A percentile compares a stretch with the other conserved stretches of the same genome.
Evolutionary conservation across 306 rosid species (phyloP).

Genomic region (Dryas drummondii): DNA sequence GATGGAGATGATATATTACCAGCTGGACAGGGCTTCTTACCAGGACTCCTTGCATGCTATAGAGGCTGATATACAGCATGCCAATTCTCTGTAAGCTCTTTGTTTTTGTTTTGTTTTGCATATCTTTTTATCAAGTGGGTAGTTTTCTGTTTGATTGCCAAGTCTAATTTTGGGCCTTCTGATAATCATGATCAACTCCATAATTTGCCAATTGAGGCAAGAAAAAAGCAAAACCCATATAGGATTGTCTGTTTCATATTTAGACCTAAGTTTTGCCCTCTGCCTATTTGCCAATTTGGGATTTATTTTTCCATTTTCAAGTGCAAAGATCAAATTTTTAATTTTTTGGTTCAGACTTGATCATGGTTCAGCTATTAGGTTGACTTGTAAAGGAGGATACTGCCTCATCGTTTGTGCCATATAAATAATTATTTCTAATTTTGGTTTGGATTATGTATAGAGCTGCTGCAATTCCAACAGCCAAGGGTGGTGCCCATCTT

Average conservation of each 20-base stretch:
- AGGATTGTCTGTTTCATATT: not conserved
- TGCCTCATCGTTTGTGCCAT: not conserved
- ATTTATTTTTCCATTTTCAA: not conserved
- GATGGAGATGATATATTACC: conserved; percentile 70
- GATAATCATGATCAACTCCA: conserved; percentile 8
- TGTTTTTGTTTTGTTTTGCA: not conserved
- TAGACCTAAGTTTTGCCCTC: not conserved
- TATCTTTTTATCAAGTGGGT: conserved; percentile 8
- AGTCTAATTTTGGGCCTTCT: not conserved
- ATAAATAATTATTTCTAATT: not conserved
- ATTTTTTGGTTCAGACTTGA: not conserved
- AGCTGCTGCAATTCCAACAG: conserved; percentile 91
- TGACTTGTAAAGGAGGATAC: conserved; percentile 3
- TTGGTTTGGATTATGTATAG: conserved; percentile 40
- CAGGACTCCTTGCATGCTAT: conserved; percentile 71
- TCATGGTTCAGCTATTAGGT: not conserved
- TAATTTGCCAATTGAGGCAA: conserved; percentile 15
- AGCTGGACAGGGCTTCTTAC: conserved; percentile 43
- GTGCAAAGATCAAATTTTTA: not conserved
- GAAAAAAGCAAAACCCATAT: conserved; percentile 7
- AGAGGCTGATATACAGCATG: conserved; percentile 91
- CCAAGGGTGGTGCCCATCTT: conserved; percentile 73
- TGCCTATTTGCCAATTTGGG: not conserved
- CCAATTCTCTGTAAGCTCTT: conserved; percentile 79
- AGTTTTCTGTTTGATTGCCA: not conserved